Conservation (phyloP, 805 yeast species). For the Clavispora santaluciae region DNA sequence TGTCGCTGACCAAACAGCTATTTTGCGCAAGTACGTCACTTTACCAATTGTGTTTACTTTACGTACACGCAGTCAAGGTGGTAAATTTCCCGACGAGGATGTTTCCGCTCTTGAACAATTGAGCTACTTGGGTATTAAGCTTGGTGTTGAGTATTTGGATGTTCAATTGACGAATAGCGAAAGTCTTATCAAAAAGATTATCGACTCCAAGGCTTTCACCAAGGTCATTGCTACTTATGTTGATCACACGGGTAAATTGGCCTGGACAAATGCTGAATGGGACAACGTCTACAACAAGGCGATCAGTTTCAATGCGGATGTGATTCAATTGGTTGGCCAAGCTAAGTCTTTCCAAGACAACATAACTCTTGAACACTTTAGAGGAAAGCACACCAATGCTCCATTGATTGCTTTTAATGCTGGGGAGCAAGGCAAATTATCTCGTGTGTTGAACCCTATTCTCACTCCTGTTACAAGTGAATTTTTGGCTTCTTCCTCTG, state of each 20-base stretch:
- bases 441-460: slow-evolving; percentile 68
- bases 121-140: slow-evolving; percentile 57
- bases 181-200: slow-evolving; percentile 46
- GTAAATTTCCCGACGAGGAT: slow-evolving; percentile 64
- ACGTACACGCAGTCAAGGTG: slow-evolving; percentile 78
- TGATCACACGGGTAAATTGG: slow-evolving; percentile 57
- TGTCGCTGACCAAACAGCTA: slow-evolving; percentile 70
- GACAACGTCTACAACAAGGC: slow-evolving; percentile 67
- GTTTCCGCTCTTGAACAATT: slow-evolving; percentile 44
- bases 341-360: slow-evolving; percentile 68
- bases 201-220: slow-evolving; percentile 53
- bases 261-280: slow-evolving; percentile 75
- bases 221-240: slow-evolving; percentile 80
- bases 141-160: slow-evolving; percentile 80
- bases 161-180: slow-evolving; percentile 69
- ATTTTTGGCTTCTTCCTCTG: slow-evolving; percentile 62
- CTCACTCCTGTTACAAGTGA: slow-evolving; percentile 84
- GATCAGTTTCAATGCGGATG: slow-evolving; percentile 56
- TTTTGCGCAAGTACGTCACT: slow-evolving; percentile 56
- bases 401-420: slow-evolving; percentile 84
- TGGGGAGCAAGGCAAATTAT: slow-evolving; percentile 71
- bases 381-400: slow-evolving; percentile 44
- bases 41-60: slow-evolving; percentile 81
- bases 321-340: slow-evolving; percentile 78
- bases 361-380: slow-evolving; percentile 63